These are phyloP conservation scores for Pichia exigua DNA, from an alignment of 805 yeast species.

Conservation along the genomic window DNA sequence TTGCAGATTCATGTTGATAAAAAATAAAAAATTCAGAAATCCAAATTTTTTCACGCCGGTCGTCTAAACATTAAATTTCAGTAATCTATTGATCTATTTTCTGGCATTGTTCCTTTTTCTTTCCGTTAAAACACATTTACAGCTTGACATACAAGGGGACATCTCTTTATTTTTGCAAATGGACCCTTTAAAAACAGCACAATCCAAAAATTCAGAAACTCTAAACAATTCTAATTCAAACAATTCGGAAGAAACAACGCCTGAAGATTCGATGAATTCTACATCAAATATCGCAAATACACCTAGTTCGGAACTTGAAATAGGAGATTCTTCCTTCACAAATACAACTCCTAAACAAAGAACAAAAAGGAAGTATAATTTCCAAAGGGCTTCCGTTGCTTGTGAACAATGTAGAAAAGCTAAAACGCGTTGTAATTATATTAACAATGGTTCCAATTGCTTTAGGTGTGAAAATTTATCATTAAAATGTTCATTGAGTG, in stretches of 20 bases:
- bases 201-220: background rate
- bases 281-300: background rate
- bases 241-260: background rate
- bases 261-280: background rate
- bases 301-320: background rate
- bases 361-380: constrained; percentile 10
- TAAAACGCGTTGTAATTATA: constrained; percentile 22
- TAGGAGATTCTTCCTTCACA: background rate
- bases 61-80: background rate
- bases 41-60: background rate
- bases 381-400: constrained; percentile 16
- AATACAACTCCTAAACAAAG: background rate
- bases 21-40: background rate
- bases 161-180: no score
- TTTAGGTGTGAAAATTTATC: constrained; percentile 23
- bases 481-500: constrained; percentile 16
- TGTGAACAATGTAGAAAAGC: constrained; percentile 22
- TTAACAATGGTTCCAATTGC: constrained; percentile 17
- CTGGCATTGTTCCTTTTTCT: no score
- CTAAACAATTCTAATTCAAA: background rate
- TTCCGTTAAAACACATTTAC: no score
- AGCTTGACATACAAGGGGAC: no score
- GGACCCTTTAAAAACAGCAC: background rate
- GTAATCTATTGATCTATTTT: no score
- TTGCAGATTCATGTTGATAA: background rate